Conservation (phyloP, 2,329 filamentous ascomycete genomes). For the Pestalotiopsis sp. region DNA sequence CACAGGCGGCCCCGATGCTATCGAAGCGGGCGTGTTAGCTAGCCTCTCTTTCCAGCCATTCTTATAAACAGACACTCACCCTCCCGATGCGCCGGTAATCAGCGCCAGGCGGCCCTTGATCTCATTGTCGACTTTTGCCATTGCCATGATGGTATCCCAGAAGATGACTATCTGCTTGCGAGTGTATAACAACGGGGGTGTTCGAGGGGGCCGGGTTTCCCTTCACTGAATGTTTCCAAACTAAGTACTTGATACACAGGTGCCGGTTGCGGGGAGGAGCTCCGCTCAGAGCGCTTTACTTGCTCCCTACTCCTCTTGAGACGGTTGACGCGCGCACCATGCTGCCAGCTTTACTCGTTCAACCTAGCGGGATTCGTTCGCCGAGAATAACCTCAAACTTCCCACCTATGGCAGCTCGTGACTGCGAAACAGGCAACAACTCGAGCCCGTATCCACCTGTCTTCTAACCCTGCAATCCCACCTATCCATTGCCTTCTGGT, state of each 20-base stretch:
- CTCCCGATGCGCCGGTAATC: slow-evolving; percentile 37
- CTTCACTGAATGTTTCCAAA: not conserved
- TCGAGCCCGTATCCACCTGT: not conserved
- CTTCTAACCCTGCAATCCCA: not conserved
- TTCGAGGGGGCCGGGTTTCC: not conserved
- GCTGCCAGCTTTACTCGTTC: no score
- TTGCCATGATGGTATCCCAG: slow-evolving; percentile 13
- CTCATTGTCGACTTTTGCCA: slow-evolving; percentile 34
- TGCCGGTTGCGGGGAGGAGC: slow-evolving; percentile 9
- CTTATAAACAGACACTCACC: slow-evolving; percentile 23
- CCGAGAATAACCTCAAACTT: slow-evolving; percentile 5
- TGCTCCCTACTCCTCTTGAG: not conserved
- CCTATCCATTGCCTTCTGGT: not conserved
- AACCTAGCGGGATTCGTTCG: not conserved
- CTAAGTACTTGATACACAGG: slow-evolving; percentile 8
- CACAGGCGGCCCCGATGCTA: slow-evolving; percentile 36
- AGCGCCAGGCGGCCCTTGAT: slow-evolving; percentile 36
- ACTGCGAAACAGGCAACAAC: not conserved
- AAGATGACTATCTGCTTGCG: not conserved
- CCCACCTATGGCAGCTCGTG: not conserved
- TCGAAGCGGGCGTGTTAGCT: slow-evolving; percentile 8
- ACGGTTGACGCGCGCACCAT: not conserved
- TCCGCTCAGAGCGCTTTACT: not conserved
- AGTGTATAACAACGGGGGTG: not conserved
- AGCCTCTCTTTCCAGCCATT: not conserved